Conservation (phyloP, 805 yeast genomes). For the Zygosaccharomyces rouxii region DNA sequence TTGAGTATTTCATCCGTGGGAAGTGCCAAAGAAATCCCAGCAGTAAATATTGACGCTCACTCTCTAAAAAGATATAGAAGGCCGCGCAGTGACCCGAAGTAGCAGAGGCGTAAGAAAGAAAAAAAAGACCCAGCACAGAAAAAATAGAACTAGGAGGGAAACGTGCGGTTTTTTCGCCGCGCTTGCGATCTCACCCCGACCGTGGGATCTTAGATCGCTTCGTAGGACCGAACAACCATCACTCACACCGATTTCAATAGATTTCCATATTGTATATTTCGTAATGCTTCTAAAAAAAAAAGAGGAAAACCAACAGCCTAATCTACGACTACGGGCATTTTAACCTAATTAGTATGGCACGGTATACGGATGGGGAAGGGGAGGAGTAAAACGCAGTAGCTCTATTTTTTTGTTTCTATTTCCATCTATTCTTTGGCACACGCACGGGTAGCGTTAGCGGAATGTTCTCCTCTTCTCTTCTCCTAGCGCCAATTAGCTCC, state of each 20-base stretch:
- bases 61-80: too few relatives aligned
- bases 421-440: neutral
- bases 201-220: constrained; percentile 3
- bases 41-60: too few relatives aligned
- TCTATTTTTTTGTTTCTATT: neutral
- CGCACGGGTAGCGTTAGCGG: neutral
- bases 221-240: neutral
- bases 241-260: neutral
- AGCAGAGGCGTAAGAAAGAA: too few relatives aligned
- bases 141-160: too few relatives aligned
- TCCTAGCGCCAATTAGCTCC: neutral
- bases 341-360: neutral
- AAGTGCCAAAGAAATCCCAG: too few relatives aligned
- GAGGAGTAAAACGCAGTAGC: neutral
- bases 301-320: neutral
- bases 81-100: too few relatives aligned
- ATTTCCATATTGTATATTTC: too few relatives aligned
- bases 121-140: too few relatives aligned
- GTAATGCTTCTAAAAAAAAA: neutral
- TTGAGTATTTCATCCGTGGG: too few relatives aligned
- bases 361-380: neutral
- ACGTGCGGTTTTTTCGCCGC: constrained; percentile 1
- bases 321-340: neutral
- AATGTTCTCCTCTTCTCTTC: neutral
- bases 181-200: constrained; percentile 5